Evolutionary conservation across 345 rosid species (phyloP), one percentile per base, ranked within the genome.

Genomic region (Salix koriyanagi): DNA sequence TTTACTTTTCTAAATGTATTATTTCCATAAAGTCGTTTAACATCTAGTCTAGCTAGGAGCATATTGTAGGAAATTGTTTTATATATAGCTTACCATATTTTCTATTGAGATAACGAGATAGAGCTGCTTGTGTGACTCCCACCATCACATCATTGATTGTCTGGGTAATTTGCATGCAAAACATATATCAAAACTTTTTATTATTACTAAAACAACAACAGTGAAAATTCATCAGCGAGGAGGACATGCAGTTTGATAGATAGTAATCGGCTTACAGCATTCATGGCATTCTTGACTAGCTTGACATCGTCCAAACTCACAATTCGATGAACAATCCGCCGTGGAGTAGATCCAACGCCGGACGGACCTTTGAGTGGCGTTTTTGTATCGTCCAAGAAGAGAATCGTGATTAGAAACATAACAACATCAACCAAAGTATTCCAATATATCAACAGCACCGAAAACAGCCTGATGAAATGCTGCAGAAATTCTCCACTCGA

Each of bases 61-160:
- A n/a, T n/a, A n/a, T n/a, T n/a, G n/a, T 25, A 25, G 25, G 25
- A 25, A 25, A 25, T 25, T 25, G 25, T 25, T 25, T 25, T 25
- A n/a, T n/a, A n/a, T n/a, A n/a, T n/a, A n/a, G 50, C 86, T 65
- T 85, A 90, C 97, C 90, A 72, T 86, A 84, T 88, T 81, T 87
- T 64, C 91, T 79, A 60, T 80, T 79, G 60, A 91, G 81, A 65
- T 89, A 91, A 28, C 81, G 86, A 1, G 95, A 89, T 75, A 94
- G 86, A 46, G 88, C 94, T n/a, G 92, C 94, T 75, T 91, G 89
- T 11, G 91, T 88, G 62, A 87, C 79, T 66, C 95, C 98, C 60
- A 89, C 66, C 26, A 90, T 70, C 58, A 94, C 94, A 74, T 94
- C 97, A 5, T 90, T 91, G 50, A 46, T 46, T 14, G 50, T 46